Evolutionary conservation across 208 protist species (phyloP).

Genomic region (Crithidia mellificae): DNA sequence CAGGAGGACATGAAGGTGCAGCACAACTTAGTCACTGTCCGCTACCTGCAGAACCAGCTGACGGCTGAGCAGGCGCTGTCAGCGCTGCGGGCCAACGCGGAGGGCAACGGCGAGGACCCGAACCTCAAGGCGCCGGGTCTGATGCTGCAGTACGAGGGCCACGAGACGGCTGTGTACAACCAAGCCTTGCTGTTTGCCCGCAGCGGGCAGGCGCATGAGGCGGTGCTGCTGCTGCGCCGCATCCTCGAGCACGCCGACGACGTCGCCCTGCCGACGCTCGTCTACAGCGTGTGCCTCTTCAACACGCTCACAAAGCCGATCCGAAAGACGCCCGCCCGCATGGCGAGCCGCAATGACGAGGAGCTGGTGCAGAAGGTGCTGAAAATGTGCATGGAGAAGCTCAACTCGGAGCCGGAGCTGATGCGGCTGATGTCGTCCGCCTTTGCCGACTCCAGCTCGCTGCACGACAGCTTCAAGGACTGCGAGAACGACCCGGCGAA

Average conservation of each 20-base stretch:
- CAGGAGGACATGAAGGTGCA: slow-evolving; percentile 80
- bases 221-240: slow-evolving; percentile 64
- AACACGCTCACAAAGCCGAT: slow-evolving; percentile 73
- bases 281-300: slow-evolving; percentile 72
- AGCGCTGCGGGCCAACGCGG: slow-evolving; percentile 30
- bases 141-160: slow-evolving; percentile 75
- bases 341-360: slow-evolving; percentile 62
- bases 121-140: slow-evolving; percentile 39
- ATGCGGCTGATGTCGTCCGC: slow-evolving; percentile 53
- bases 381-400: slow-evolving; percentile 39
- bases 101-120: slow-evolving; percentile 28
- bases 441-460: slow-evolving; percentile 74
- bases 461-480: slow-evolving; percentile 70
- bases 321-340: slow-evolving; percentile 46
- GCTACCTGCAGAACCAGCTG: slow-evolving; percentile 61
- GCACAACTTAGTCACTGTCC: slow-evolving; percentile 80
- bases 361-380: slow-evolving; percentile 79
- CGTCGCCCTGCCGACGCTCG: slow-evolving; percentile 55
- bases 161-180: slow-evolving; percentile 83
- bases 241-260: slow-evolving; percentile 62
- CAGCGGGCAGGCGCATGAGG: slow-evolving; percentile 63
- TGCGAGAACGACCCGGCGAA: slow-evolving; percentile 42
- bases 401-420: slow-evolving; percentile 51
- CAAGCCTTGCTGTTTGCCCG: slow-evolving; percentile 67
- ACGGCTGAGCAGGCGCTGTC: slow-evolving; percentile 56